These are phyloP conservation scores for Globisporangium orthogonon DNA, from an alignment of 352 stramenopile genomes.

Conservation along the genomic window DNA sequence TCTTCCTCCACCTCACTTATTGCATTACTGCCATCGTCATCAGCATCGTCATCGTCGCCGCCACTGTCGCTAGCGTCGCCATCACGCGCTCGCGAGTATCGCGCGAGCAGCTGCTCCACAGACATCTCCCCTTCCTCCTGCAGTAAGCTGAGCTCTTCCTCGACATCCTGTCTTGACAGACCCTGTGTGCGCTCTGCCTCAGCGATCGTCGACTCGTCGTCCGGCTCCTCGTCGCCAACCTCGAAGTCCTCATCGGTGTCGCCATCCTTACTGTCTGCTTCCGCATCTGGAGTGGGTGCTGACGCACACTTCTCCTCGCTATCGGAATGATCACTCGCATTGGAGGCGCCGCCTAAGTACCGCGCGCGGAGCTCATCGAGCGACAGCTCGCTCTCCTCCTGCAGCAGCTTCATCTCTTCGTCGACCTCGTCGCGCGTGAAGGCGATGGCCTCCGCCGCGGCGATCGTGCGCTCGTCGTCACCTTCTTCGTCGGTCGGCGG, in stretches of 20 bases:
- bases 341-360: constrained; percentile 23
- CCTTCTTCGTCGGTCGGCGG: constrained; percentile 28
- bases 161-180: constrained; percentile 20
- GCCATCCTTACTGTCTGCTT: background rate
- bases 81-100: constrained; percentile 34
- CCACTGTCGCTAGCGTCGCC: constrained; percentile 1
- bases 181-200: constrained; percentile 40
- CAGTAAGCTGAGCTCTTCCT: constrained; percentile 71
- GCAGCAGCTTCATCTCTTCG: constrained; percentile 85
- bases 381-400: constrained; percentile 90
- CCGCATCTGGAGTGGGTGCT: background rate
- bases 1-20: background rate
- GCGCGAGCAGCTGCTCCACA: constrained; percentile 78
- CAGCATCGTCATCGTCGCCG: background rate
- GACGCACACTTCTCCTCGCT: background rate
- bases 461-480: constrained; percentile 91
- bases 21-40: no score
- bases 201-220: constrained; percentile 84
- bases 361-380: constrained; percentile 77
- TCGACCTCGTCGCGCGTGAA: constrained; percentile 32
- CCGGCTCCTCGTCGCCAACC: constrained; percentile 17
- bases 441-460: constrained; percentile 70
- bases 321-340: constrained; percentile 25
- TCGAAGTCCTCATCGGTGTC: constrained; percentile 19
- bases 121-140: constrained; percentile 84